Evolutionary conservation across 441 rosid genomes (phyloP).

Genomic region (Capsella rubella): DNA sequence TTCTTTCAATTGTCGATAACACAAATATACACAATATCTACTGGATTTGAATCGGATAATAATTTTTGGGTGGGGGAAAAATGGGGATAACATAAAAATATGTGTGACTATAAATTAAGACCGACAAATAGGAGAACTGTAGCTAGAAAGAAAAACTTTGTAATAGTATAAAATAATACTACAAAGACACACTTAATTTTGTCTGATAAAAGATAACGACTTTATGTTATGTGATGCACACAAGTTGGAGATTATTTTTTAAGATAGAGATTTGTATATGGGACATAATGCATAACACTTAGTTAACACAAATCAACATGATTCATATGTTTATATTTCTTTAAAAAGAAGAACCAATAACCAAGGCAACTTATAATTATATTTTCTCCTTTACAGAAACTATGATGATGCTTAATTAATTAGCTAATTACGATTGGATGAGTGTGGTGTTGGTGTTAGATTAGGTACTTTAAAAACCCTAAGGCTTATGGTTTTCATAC

Average conservation of each 20-base stretch:
- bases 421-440: conserved; percentile 19
- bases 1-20: not conserved
- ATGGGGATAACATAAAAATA: conserved; percentile 35
- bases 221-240: conserved; percentile 41
- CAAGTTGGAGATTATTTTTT: conserved; percentile 25
- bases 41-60: not conserved
- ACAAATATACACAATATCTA: not conserved
- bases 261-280: conserved; percentile 22
- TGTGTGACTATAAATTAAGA: conserved; percentile 37
- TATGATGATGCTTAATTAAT: conserved; percentile 27
- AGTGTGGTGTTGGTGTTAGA: conserved; percentile 18
- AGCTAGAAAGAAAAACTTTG: conserved; percentile 36
- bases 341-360: conserved; percentile 29
- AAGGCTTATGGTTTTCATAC: not conserved
- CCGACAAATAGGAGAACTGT: conserved; percentile 45
- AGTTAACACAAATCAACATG: conserved; percentile 44
- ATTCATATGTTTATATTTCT: conserved; percentile 36
- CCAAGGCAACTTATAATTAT: conserved; percentile 12
- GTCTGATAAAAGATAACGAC: conserved; percentile 43
- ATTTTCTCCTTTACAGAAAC: conserved; percentile 29
- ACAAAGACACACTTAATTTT: conserved; percentile 42
- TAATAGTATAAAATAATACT: conserved; percentile 9
- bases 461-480: conserved; percentile 28
- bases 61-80: conserved; percentile 26
- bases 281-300: conserved; percentile 45